A percentile compares a stretch with the other conserved stretches of the same genome.
Conservation (phyloP, 257 asterid genomes). For the Fraxinus quadrangulata region DNA sequence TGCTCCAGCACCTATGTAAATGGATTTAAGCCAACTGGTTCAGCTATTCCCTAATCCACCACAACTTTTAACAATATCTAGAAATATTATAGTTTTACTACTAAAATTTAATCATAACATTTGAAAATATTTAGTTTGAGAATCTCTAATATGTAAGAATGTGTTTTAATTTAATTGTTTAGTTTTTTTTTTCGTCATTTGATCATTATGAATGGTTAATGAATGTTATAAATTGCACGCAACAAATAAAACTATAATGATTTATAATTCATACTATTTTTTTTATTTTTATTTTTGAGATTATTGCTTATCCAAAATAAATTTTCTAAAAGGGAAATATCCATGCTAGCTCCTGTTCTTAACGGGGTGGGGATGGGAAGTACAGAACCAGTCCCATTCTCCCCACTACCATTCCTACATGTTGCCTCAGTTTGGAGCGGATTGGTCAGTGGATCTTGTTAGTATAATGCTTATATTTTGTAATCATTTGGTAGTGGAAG, state of each 20-base stretch:
- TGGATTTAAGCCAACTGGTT: background rate
- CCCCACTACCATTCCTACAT: background rate
- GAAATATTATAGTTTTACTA: background rate
- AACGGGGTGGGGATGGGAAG: background rate
- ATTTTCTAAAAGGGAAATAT: background rate
- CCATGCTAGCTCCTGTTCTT: background rate
- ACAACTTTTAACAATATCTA: background rate
- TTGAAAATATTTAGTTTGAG: background rate
- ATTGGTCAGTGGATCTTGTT: background rate
- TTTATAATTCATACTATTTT: background rate
- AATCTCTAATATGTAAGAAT: background rate
- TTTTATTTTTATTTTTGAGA: background rate
- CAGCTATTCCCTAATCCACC: background rate
- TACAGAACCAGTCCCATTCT: background rate
- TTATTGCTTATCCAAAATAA: background rate
- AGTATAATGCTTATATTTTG: background rate
- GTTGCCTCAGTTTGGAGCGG: background rate
- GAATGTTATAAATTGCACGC: background rate
- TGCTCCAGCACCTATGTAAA: background rate
- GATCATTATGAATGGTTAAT: background rate
- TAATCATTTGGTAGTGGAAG: background rate
- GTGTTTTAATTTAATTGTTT: background rate
- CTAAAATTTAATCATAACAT: background rate
- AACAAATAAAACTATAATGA: background rate
- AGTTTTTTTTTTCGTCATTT: background rate